Conservation (phyloP, 2,329 filamentous ascomycete genomes). For the Ophiostoma sp. region DNA sequence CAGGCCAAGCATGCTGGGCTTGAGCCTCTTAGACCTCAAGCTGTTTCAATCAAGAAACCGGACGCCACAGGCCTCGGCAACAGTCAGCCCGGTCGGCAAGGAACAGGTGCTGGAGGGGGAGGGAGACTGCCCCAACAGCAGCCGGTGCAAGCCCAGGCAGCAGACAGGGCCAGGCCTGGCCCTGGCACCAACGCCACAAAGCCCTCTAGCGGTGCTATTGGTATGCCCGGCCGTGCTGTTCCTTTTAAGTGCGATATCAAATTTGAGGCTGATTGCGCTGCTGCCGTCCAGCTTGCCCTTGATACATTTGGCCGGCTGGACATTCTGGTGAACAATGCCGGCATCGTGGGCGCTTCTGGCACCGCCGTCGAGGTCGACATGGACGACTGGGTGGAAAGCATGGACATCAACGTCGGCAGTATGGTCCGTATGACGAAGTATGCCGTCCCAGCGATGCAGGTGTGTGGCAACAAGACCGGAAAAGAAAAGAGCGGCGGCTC, state of each 20-base stretch:
- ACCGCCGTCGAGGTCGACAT: not conserved
- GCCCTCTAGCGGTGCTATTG: not conserved
- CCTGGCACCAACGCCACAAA: no score
- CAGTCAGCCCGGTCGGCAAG: no score
- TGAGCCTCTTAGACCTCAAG: not conserved
- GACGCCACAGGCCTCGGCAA: no score
- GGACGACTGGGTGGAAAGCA: not conserved
- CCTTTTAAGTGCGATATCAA: not conserved
- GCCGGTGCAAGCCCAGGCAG: no score
- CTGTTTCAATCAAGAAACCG: no score
- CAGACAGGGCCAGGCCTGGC: no score
- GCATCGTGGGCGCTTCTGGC: not conserved
- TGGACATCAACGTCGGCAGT: not conserved
- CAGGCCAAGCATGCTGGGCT: not conserved
- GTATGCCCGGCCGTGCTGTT: not conserved
- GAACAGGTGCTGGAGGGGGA: no score
- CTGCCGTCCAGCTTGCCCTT: not conserved
- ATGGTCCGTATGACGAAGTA: not conserved
- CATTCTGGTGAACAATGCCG: not conserved
- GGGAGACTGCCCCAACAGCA: no score
- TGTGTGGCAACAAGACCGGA: slow-evolving; percentile 43
- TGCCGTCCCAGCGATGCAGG: not conserved
- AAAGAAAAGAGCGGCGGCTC: slow-evolving; percentile 31
- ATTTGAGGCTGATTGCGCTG: not conserved
- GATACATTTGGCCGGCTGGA: not conserved